Evolutionary conservation across 176 grass and related monocot genomes (phyloP).

Genomic region (Chrysopogon serrulatus): DNA sequence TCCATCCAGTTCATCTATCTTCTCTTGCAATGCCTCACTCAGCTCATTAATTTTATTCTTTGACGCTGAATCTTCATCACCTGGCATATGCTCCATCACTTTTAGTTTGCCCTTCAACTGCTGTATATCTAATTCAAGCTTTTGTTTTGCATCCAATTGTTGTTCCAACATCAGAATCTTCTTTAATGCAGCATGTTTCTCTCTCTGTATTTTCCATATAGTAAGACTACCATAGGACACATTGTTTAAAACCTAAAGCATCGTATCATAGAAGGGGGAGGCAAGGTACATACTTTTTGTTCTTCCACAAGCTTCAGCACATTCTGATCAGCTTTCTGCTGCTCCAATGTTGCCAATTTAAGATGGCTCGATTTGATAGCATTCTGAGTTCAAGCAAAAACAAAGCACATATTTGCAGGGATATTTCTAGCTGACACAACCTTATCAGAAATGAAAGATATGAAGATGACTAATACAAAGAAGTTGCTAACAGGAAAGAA

Average conservation of each 20-base stretch:
- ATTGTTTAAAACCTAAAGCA: not conserved
- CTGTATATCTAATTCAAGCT: constrained; percentile 55
- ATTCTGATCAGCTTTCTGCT: constrained; percentile 38
- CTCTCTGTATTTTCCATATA: constrained; percentile 35
- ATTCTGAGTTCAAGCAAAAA: constrained; percentile 44
- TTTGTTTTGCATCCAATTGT: constrained; percentile 48
- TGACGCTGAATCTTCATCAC: constrained; percentile 26
- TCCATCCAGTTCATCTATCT: constrained; percentile 55
- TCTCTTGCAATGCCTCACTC: constrained; percentile 50
- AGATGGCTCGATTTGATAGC: constrained; percentile 58
- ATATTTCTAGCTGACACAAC: not conserved
- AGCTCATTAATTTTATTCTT: constrained; percentile 40
- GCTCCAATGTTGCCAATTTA: constrained; percentile 39
- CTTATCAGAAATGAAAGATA: not conserved
- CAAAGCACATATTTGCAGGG: not conserved
- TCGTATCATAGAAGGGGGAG: not conserved
- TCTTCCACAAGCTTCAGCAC: constrained; percentile 50
- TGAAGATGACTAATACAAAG: too few relatives aligned
- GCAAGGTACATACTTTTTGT: constrained; percentile 35
- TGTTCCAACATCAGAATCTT: constrained; percentile 37
- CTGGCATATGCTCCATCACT: constrained; percentile 39
- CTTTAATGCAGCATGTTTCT: constrained; percentile 33
- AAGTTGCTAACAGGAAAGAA: constrained; percentile 1
- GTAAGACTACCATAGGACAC: constrained; percentile 16
- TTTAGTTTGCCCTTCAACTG: constrained; percentile 43